Base-by-base conservation (phyloP, 345 rosid species). In the Euphorbia peplus region DNA sequence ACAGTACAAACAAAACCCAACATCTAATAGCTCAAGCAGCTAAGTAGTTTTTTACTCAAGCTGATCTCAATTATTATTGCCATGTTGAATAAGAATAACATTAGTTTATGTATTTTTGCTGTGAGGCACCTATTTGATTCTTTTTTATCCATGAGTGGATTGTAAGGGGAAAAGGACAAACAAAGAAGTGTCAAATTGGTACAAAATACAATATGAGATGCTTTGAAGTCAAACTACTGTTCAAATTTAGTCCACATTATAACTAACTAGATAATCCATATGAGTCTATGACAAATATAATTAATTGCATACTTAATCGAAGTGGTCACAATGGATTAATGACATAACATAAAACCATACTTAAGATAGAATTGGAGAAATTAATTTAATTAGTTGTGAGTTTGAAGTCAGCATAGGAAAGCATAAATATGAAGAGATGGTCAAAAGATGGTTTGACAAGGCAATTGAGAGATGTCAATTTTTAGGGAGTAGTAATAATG, bases 401-500 rank as follows among this genome's bases (percentile, higher is more conserved):
- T 8, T 24, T 28, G 11, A 50, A 32, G 32, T 19, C 56, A 39
- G 21, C 42, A 18, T 16, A 22, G 26, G 8, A 64, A 54, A 37
- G 44, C 61, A 57, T 8, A 68, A 64, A 21, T n/a, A n/a, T 68
- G 64, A 61, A 58, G 30, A 58, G 65, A 58, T 70, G 76, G 75
- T 70, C 79, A 81, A 81, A 77, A 78, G 81, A 21, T 54, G 30
- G 21, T 62, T 81, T 69, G 75, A 66, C 51, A 51, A 66, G 73
- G 56, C 60, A 63, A 60, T 59, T 7, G 22, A 37, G 69, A 74
- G 52, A 58, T 47, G 63, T 69, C 69, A 47, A 78, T 54, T 44
- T 26, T 16, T 1, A 59, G 21, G 5, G 57, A 63, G 71, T 63
- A 74, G 74, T 48, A 64, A 70, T 80, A 74, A 77, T 48, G 67